phyloP scores from a whole-genome alignment of 495 filamentous ascomycete species.

The Pseudoneurospora amorphoporcata region DNA sequence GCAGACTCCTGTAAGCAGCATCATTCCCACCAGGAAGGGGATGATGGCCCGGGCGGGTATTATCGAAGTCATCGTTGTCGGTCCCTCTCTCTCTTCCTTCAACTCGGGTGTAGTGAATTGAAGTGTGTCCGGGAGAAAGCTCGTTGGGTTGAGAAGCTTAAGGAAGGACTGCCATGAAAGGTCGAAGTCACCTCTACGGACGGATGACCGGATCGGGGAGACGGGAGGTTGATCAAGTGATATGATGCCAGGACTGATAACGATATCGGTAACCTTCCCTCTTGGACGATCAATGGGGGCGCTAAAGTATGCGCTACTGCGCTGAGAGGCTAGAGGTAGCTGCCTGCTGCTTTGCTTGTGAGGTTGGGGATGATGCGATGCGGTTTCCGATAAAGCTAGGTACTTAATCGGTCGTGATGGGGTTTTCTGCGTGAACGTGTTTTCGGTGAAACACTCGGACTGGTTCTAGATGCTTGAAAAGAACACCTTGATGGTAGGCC shows the following conservation, averaged over 20 bases:
- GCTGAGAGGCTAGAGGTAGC: not conserved
- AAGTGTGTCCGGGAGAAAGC: not conserved
- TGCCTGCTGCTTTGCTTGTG: not conserved
- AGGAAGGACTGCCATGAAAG: not conserved
- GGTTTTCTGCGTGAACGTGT: not conserved
- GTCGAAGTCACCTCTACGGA: not conserved
- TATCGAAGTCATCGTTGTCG: constrained; percentile 26
- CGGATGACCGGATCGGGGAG: not conserved
- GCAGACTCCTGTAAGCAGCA: constrained; percentile 81
- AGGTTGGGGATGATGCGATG: not conserved
- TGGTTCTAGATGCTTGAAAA: not conserved
- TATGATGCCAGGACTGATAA: not conserved
- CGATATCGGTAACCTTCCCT: not conserved
- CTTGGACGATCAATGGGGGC: not conserved
- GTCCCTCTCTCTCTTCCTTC: not conserved
- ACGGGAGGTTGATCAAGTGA: not conserved
- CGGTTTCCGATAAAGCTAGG: not conserved
- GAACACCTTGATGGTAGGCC: not conserved
- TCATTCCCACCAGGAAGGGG: constrained; percentile 82
- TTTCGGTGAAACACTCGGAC: not conserved
- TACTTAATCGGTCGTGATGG: not conserved
- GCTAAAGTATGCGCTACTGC: not conserved
- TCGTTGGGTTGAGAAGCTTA: not conserved
- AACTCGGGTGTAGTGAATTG: not conserved
- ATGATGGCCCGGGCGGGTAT: constrained; percentile 47